Evolutionary conservation across 2,329 filamentous ascomycete genomes (phyloP).

Genomic region (Elsinoe perseae): DNA sequence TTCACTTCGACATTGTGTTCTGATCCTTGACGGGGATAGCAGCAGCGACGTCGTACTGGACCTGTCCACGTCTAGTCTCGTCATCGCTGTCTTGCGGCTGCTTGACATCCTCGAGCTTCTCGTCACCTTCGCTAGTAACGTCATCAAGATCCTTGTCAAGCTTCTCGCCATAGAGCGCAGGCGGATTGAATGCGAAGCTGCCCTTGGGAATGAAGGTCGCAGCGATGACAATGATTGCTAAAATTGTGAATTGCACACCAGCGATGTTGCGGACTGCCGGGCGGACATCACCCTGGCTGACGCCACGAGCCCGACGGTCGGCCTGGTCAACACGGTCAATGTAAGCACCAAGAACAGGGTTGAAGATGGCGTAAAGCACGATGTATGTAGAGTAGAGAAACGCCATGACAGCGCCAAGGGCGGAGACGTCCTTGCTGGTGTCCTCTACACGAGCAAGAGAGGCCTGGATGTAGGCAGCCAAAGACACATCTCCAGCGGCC

Average conservation of each 20-base stretch:
- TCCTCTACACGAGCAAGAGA: slow-evolving; percentile 41
- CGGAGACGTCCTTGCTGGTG: slow-evolving; percentile 40
- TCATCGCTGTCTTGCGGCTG: neutral
- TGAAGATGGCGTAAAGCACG: slow-evolving; percentile 40
- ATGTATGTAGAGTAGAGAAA: slow-evolving; percentile 46
- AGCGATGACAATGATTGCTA: slow-evolving; percentile 36
- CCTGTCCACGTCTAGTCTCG: slow-evolving; percentile 4
- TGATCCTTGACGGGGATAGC: slow-evolving; percentile 5
- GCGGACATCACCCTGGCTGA: slow-evolving; percentile 33
- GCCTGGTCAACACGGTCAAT: slow-evolving; percentile 37
- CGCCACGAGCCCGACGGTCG: slow-evolving; percentile 13
- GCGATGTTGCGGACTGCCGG: slow-evolving; percentile 38
- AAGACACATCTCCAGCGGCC: slow-evolving; percentile 46
- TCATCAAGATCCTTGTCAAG: slow-evolving; percentile 26
- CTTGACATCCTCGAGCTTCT: slow-evolving; percentile 4
- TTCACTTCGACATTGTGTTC: slow-evolving; percentile 6
- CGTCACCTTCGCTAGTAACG: neutral
- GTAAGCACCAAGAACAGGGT: slow-evolving; percentile 40
- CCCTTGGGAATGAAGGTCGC: slow-evolving; percentile 43
- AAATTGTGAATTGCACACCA: slow-evolving; percentile 43
- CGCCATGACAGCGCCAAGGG: slow-evolving; percentile 46
- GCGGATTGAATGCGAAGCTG: slow-evolving; percentile 38
- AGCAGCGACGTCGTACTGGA: slow-evolving; percentile 9
- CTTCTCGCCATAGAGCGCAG: slow-evolving; percentile 34
- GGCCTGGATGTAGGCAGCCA: slow-evolving; percentile 46